Base-by-base conservation (phyloP, 208 protist genomes). In the Leishmania aethiopica region DNA sequence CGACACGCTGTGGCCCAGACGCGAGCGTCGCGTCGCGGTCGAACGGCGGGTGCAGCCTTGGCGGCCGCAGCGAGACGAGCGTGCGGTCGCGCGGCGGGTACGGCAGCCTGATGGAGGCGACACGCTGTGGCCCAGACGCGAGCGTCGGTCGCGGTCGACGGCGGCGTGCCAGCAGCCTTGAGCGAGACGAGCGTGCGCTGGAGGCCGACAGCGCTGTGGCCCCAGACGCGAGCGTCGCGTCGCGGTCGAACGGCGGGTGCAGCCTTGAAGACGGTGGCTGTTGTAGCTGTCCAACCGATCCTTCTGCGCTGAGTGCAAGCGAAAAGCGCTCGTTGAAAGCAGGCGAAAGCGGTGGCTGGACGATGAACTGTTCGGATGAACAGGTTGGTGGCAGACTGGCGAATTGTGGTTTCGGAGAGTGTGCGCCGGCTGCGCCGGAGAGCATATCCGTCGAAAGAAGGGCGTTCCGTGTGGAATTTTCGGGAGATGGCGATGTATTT, bases 101-200 rank as follows among this genome's bases (percentile, higher is more conserved):
- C 80, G 74, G 80, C 69, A 83, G 78, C 75, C 0, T 80, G 75
- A 35, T 84, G 76, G 82, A 64, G 55, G 62, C 37, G 32, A 71
- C 78, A 76, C 78, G 78, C 55, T 25, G 60, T 71, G 22, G 75
- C n/a, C 35, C 55, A 19, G 25, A 45, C 47, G 5, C 66, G 42
- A 11, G 69, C 10, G 32, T 69, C 32, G 40, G 25, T 60, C 32
- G 45, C 75, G 62, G 53, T 75, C 73, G 47, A 45, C 2, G 42
- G 42, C 42, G 42, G n/a, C n/a, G n/a, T n/a, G n/a, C n/a, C n/a
- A n/a, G n/a, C n/a, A n/a, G n/a, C n/a, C n/a, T n/a, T n/a, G n/a
- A n/a, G 15, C 42, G 42, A 45, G 42, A 8, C 42, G 42, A 45
- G 42, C 42, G 42, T 45, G 42, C 42, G 74, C 64, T 84, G 81